Base-by-base conservation (phyloP, 2,329 filamentous ascomycete species). In the Xylariomycetidae sp. region DNA sequence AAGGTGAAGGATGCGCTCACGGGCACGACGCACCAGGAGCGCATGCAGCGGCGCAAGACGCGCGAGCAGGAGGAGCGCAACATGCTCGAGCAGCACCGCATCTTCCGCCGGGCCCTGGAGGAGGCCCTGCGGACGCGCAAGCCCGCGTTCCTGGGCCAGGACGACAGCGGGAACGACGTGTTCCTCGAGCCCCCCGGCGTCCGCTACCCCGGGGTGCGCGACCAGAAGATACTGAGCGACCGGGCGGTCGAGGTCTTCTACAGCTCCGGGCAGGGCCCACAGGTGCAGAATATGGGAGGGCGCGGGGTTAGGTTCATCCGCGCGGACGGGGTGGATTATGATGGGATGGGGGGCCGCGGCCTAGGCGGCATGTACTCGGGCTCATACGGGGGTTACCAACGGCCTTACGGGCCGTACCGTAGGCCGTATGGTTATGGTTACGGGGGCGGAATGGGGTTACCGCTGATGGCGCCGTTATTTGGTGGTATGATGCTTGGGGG, bases 1-100 rank as follows among this genome's bases (percentile, higher is more conserved):
- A 72, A 67, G 33, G 56, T 81, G 42, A 80, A 80, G 50, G 74
- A 80, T 54, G 72, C 70, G 44, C 45, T 80, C 12, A 81, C 77
- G 0, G 59, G 63, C 12, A 70, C 66, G 4, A 77, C 74, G 4
- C 75, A 80, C 50, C 58, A 67, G 16, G 58, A 80, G 48, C 70
- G 76, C 16, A 66, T 67, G 32, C 50, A 52, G 5, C 59, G 65
- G 16, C 65, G 76, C 4, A 44, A 45, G 3, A 51, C 57, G 19
- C 65, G 72, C 16, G 72, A 63, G 2, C 61, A 68, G 34, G 58
- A 69, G 19, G 76, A 80, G 51, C 60, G 56, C 4, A 52, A 63
- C 27, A 61, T 65, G n/a, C 78, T 79, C 48, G 54, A 67, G 22
- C 63, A 66, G 25, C 74, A 80, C 44, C 49, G 69, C 35, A 54